Conservation (phyloP, 306 rosid species). For the Psophocarpus tetragonolobus region DNA sequence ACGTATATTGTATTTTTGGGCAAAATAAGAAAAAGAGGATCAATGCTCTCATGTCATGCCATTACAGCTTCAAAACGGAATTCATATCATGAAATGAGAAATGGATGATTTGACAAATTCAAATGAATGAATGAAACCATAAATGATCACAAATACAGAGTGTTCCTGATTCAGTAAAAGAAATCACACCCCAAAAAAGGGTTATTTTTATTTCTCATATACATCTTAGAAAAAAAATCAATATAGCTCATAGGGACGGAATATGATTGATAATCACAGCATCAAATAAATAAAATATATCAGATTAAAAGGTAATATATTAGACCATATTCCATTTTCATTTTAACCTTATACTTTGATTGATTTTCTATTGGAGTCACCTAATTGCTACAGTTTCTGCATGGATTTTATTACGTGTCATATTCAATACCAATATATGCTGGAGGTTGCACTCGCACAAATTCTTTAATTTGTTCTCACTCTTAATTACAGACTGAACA, state of each 20-base stretch:
- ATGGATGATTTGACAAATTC: slow-evolving; percentile 41
- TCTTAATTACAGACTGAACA: slow-evolving; percentile 19
- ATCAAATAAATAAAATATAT: not conserved
- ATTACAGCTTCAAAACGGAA: slow-evolving; percentile 50
- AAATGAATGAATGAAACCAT: slow-evolving; percentile 19
- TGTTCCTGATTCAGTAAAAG: not conserved
- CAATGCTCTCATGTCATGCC: slow-evolving; percentile 48
- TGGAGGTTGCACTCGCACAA: slow-evolving; percentile 6
- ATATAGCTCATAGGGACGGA: not conserved
- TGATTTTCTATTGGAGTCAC: not conserved
- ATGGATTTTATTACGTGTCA: slow-evolving; percentile 16
- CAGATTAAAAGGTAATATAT: not conserved
- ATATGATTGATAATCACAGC: not conserved
- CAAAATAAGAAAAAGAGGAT: slow-evolving; percentile 40
- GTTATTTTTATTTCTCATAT: slow-evolving; percentile 3
- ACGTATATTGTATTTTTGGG: slow-evolving; percentile 40
- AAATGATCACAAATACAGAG: not conserved
- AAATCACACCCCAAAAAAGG: not conserved
- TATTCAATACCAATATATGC: slow-evolving; percentile 17
- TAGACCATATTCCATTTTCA: not conserved
- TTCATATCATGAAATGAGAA: slow-evolving; percentile 39
- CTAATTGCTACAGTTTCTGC: slow-evolving; percentile 25
- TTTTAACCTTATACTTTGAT: not conserved
- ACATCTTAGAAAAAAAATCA: not conserved
- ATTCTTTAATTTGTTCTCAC: slow-evolving; percentile 25